These are phyloP conservation scores for Sicyos baderoa DNA, from an alignment of 306 rosid species.

Conservation along the genomic window DNA sequence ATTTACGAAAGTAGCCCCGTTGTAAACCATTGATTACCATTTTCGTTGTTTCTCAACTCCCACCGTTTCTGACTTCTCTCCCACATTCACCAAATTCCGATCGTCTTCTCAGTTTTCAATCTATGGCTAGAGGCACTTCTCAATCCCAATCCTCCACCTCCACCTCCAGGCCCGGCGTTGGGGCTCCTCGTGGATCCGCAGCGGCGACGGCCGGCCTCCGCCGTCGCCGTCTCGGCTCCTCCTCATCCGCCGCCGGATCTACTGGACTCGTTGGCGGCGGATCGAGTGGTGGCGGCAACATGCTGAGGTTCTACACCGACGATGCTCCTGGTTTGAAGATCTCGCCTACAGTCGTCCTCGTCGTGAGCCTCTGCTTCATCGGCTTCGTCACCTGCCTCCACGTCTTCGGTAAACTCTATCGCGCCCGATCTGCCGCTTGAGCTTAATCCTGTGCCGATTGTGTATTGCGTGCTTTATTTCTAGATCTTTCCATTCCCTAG, in stretches of 20 bases:
- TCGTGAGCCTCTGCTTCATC: constrained; percentile 89
- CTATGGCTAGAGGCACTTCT: constrained; percentile 83
- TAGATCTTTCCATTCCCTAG: background rate
- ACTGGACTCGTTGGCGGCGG: constrained; percentile 29
- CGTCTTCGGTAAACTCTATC: constrained; percentile 71
- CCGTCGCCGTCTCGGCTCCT: constrained; percentile 60
- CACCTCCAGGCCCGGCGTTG: constrained; percentile 50
- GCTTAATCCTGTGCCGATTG: constrained; percentile 21
- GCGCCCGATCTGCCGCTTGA: constrained; percentile 41
- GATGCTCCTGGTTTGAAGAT: constrained; percentile 89
- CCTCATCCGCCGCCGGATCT: constrained; percentile 18
- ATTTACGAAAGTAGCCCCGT: background rate
- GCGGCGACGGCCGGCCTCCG: constrained; percentile 87
- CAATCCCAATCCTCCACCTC: constrained; percentile 56
- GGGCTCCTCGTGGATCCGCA: constrained; percentile 88
- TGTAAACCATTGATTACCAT: background rate
- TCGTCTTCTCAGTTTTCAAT: constrained; percentile 14
- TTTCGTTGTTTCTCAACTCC: background rate
- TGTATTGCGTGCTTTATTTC: background rate
- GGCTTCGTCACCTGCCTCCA: constrained; percentile 85
- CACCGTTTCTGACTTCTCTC: background rate
- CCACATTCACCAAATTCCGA: background rate
- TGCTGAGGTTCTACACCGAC: constrained; percentile 92
- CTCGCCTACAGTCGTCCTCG: constrained; percentile 72
- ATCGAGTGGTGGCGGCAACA: constrained; percentile 42